A percentile compares a stretch with the other conserved stretches of the same genome.
Conservation (phyloP, 495 filamentous ascomycete genomes). For the Glarea lozoyensis region DNA sequence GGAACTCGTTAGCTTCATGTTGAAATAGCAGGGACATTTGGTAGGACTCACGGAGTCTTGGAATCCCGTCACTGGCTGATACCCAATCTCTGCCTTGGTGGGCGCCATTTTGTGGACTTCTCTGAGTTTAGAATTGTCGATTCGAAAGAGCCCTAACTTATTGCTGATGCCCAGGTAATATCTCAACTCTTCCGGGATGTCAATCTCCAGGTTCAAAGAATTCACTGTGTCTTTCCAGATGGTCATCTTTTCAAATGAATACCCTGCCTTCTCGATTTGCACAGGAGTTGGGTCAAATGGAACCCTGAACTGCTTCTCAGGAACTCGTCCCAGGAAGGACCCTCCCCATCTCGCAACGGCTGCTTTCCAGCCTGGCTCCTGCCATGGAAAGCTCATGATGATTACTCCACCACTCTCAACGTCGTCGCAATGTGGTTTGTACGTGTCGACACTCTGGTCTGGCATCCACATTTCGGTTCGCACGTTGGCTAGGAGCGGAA, state of each 20-base stretch:
- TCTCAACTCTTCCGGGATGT: conserved; percentile 39
- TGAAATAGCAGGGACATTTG: not conserved
- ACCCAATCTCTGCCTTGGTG: conserved; percentile 54
- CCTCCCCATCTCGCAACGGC: conserved; percentile 28
- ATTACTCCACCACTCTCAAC: conserved; percentile 48
- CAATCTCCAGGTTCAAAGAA: conserved; percentile 50
- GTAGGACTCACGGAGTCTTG: conserved; percentile 61
- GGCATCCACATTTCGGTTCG: conserved; percentile 74
- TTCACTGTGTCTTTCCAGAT: conserved; percentile 72
- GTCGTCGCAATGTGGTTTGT: conserved; percentile 32
- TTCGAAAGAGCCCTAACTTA: conserved; percentile 61
- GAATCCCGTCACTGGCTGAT: conserved; percentile 71
- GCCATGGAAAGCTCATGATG: conserved; percentile 52
- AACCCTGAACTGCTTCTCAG: conserved; percentile 48
- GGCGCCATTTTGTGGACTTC: conserved; percentile 73
- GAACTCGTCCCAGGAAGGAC: conserved; percentile 35
- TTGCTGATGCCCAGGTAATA: conserved; percentile 56
- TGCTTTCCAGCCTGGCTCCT: conserved; percentile 34
- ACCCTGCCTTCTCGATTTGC: conserved; percentile 44
- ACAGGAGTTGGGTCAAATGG: conserved; percentile 53
- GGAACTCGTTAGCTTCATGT: conserved; percentile 7
- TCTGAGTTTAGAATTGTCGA: conserved; percentile 50
- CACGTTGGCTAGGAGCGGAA: conserved; percentile 63
- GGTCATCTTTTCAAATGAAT: conserved; percentile 51
- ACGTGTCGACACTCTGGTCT: conserved; percentile 44